Evolutionary conservation across 164 flowering plant species (phyloP), one percentile per base, ranked within the genome.

Genomic region (Nymphaea thermarum): DNA sequence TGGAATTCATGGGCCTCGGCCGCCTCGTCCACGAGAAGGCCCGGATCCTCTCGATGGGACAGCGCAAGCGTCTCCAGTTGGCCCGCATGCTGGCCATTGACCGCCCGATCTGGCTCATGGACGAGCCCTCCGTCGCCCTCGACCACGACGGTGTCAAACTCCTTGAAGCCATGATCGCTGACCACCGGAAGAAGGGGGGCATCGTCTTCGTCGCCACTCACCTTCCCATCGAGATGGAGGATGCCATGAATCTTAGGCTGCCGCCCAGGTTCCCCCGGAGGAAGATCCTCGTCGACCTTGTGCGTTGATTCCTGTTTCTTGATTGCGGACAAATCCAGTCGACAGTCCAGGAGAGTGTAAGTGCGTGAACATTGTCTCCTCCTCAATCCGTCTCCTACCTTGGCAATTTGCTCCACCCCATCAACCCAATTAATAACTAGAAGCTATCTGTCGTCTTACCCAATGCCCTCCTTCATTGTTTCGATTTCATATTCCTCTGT

Each of bases 51-150:
- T 93, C 97, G 2, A 89, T 87, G 97, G 98, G 98, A 3, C 97
- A 93, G 76, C 68, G 96, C 42, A 91, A 93, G 66, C 73, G 98
- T 73, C 74, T 91, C 66, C 97, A 93, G 72, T 83, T 93, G 43
- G 98, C 96, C 1, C 82, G 96, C 75, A 25, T 91, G 68, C 71
- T 93, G 62, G 97, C 96, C 0, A 81, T 93, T 10, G 98, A 93
- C 62, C 71, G 97, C 43, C 98, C 94, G 0, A 91, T 93, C 66
- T 93, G 98, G 98, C 71, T 91, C 78, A 83, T 93, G n/a, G 98
- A 93, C 74, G 96, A 91, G 80, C 97, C 97, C 3, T 89, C 96
- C 0, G 97, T 91, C 62, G 98, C 98, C 4, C 68, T 93, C 71
- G 97, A 93, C 72, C 79, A 79, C n/a, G 97, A 91, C 14, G 98